phyloP scores from a whole-genome alignment of 2,329 filamentous ascomycete species.

The Phoma sp. region DNA sequence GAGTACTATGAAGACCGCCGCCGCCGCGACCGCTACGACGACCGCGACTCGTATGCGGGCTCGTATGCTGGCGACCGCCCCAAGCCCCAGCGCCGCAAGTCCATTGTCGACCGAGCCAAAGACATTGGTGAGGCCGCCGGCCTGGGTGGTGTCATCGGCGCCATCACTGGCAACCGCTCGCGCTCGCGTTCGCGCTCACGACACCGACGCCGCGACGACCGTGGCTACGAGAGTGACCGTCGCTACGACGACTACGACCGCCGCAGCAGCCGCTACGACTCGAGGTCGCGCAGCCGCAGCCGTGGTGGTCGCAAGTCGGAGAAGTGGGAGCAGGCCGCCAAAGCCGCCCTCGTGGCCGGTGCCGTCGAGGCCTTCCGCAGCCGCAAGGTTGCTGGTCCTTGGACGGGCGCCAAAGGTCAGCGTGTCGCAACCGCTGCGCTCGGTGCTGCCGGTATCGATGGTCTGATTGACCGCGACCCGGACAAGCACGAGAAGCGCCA shows the following conservation, averaged over 20 bases:
- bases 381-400: slow-evolving; percentile 85
- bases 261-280: slow-evolving; percentile 59
- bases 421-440: slow-evolving; percentile 87
- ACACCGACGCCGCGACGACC: slow-evolving; percentile 51
- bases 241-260: slow-evolving; percentile 38
- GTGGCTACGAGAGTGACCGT: slow-evolving; percentile 57
- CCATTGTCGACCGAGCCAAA: slow-evolving; percentile 62
- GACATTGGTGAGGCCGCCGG: slow-evolving; percentile 67
- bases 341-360: slow-evolving; percentile 87
- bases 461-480: slow-evolving; percentile 71
- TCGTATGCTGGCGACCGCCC: slow-evolving; percentile 52
- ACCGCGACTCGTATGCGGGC: slow-evolving; percentile 56
- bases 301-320: slow-evolving; percentile 62
- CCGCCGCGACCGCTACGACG: slow-evolving; percentile 46
- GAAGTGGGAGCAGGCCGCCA: slow-evolving; percentile 77
- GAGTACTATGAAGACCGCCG: slow-evolving; percentile 50
- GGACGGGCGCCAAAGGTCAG: slow-evolving; percentile 91
- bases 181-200: slow-evolving; percentile 66
- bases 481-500: slow-evolving; percentile 80
- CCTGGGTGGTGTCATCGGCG: slow-evolving; percentile 61
- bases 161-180: slow-evolving; percentile 60
- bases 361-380: slow-evolving; percentile 92
- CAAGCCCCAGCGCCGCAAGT: slow-evolving; percentile 59
- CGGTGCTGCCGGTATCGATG: slow-evolving; percentile 86
- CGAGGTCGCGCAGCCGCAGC: slow-evolving; percentile 58